Percentiles rank a stretch among this genome's conserved stretches.
Conservation (phyloP, 805 yeast species). For the Ogataea pignaliae region DNA sequence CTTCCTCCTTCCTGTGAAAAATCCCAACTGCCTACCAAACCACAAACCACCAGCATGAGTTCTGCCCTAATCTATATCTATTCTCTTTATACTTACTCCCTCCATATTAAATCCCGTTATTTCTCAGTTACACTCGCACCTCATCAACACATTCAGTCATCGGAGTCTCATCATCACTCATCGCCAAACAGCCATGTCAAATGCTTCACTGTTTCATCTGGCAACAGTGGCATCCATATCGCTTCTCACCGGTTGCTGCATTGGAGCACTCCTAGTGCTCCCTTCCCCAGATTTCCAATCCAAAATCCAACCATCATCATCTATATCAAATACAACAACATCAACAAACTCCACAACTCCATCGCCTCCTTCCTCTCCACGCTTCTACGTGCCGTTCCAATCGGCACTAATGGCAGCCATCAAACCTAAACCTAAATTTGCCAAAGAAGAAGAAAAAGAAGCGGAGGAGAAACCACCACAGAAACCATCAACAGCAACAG, state of each 20-base stretch:
- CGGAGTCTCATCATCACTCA: background rate
- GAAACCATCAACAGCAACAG: background rate
- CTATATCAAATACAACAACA: background rate
- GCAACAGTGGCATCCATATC: conserved; percentile 23
- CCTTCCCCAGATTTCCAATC: conserved; percentile 5
- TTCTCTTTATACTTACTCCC: too few species aligned
- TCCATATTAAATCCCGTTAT: too few species aligned
- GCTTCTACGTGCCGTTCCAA: conserved; percentile 10
- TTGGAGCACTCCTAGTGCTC: conserved; percentile 23
- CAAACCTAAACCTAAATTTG: background rate
- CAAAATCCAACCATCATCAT: background rate
- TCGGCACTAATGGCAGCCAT: conserved; percentile 2
- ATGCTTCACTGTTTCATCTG: conserved; percentile 9
- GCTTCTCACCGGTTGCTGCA: conserved; percentile 26
- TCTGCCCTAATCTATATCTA: too few species aligned
- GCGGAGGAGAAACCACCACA: too few species aligned
- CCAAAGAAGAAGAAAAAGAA: too few species aligned
- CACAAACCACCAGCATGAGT: too few species aligned
- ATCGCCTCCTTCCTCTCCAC: conserved; percentile 8
- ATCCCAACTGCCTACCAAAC: too few species aligned
- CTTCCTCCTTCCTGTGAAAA: too few species aligned
- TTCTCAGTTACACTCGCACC: background rate
- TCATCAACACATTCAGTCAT: background rate
- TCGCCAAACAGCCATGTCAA: conserved; percentile 1
- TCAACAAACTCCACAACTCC: background rate